Evolutionary conservation across 768 basidiomycete genomes (phyloP), one percentile per base, ranked within the genome.

Genomic region (Lactarius psammicola): DNA sequence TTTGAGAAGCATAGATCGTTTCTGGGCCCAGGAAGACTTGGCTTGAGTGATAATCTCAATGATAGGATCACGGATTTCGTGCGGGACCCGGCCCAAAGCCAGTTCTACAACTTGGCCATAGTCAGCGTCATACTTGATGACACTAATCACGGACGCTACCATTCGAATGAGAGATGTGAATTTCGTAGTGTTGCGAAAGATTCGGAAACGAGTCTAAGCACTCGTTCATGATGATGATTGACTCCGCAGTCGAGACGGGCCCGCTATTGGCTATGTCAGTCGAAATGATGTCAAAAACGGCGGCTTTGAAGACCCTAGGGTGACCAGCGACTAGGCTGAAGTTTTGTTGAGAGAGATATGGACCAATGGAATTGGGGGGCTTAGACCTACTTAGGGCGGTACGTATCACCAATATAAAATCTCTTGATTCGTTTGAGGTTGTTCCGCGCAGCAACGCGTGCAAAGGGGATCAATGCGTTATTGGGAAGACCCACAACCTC

Each of bases 281-380:
- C 13, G 89, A 89, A 66, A 95, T 88, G 60, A 95, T 92, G 74
- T 95, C 92, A 68, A 93, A 87, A 26, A 90, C 81, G 0, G 92
- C 92, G 0, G 87, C 89, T 71, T 91, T 92, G 61, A 81, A 80
- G 56, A 82, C 79, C 67, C 84, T 85, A 0, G 91, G 92, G 73
- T 93, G 92, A 3, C 90, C 91, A 3, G 87, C 81, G 31, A 87
- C 83, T 26, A 82, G 74, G 64, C 89, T 91, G 70, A 2, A 31
- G 3, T 31, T 33, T 15, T 2, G 54, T 63, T 73, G 55, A 72
- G 49, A 49, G 60, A 26, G 20, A 13, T 6, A 8, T 23, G 53
- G 31, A 1, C 33, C 6, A n/a, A n/a, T 33, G 10, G 2, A 46
- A 23, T 42, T 40, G 13, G 7, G 23, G n/a, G 23, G 23, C 31